phyloP scores from a whole-genome alignment of 495 filamentous ascomycete genomes.

The Monascus purpureus region DNA sequence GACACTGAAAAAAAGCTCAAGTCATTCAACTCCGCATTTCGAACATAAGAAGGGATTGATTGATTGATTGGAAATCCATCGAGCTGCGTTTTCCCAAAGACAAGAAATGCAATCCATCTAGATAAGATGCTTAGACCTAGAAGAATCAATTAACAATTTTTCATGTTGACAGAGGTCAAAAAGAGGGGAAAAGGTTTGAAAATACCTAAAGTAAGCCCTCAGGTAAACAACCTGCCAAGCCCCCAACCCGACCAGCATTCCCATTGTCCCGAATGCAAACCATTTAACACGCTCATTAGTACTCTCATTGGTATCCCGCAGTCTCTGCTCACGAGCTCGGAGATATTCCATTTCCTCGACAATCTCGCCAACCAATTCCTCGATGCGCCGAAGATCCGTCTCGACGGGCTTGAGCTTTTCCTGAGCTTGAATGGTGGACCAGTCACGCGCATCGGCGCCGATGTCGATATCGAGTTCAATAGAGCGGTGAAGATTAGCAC shows the following conservation, averaged over 20 bases:
- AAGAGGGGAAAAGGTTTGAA: background rate
- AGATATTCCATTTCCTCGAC: conserved; percentile 90
- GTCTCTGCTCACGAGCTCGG: conserved; percentile 76
- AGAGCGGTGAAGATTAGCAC: conserved; percentile 51
- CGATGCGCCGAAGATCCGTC: conserved; percentile 85
- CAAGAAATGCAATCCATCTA: conserved; percentile 27
- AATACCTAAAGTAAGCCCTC: conserved; percentile 83
- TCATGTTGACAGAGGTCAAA: background rate
- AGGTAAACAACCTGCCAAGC: conserved; percentile 97
- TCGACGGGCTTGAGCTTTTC: conserved; percentile 98
- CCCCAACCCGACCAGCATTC: conserved; percentile 78
- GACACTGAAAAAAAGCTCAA: conserved; percentile 13
- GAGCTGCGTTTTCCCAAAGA: too few relatives aligned
- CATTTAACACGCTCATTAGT: conserved; percentile 98
- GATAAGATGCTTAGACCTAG: conserved; percentile 77
- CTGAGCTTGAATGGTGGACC: conserved; percentile 86
- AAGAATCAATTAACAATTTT: conserved; percentile 1
- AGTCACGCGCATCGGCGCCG: conserved; percentile 95
- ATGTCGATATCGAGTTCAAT: conserved; percentile 98
- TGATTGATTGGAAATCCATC: too few relatives aligned
- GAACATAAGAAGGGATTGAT: too few relatives aligned
- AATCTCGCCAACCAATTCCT: conserved; percentile 71
- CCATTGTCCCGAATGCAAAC: conserved; percentile 94
- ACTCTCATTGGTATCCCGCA: conserved; percentile 98
- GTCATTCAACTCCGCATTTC: conserved; percentile 18